Conservation (phyloP, 495 filamentous ascomycete species). For the Talaromyces nanjingensis region DNA sequence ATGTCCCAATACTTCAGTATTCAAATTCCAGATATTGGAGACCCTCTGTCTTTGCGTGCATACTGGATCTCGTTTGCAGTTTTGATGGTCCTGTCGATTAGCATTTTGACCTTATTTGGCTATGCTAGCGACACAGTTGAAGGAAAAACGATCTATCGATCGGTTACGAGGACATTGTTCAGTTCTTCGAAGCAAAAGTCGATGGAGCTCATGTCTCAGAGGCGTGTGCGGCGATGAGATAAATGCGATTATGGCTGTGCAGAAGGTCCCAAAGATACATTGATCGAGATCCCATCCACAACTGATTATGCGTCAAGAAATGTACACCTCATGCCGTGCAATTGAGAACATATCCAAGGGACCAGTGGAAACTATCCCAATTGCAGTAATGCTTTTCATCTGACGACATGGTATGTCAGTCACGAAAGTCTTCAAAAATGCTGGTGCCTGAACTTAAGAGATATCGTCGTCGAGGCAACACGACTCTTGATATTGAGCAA, state of each 20-base stretch:
- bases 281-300: no score
- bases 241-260: background rate
- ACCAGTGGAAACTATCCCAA: background rate
- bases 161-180: constrained; percentile 34
- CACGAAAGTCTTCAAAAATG: background rate
- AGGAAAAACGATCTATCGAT: constrained; percentile 43
- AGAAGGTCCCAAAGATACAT: background rate
- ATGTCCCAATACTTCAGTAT: constrained; percentile 82
- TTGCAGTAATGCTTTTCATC: background rate
- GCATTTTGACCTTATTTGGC: constrained; percentile 45
- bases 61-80: constrained; percentile 73
- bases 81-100: constrained; percentile 55
- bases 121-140: constrained; percentile 42
- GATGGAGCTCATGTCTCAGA: constrained; percentile 9
- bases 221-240: background rate
- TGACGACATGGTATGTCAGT: background rate
- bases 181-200: constrained; percentile 23
- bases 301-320: no score
- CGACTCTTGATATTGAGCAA: background rate
- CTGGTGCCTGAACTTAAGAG: background rate
- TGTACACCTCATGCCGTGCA: no score
- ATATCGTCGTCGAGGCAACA: background rate
- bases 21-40: constrained; percentile 53
- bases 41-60: constrained; percentile 49
- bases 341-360: background rate